Conservation (phyloP, 2,329 filamentous ascomycete species). For the Stagonosporopsis vannaccii region DNA sequence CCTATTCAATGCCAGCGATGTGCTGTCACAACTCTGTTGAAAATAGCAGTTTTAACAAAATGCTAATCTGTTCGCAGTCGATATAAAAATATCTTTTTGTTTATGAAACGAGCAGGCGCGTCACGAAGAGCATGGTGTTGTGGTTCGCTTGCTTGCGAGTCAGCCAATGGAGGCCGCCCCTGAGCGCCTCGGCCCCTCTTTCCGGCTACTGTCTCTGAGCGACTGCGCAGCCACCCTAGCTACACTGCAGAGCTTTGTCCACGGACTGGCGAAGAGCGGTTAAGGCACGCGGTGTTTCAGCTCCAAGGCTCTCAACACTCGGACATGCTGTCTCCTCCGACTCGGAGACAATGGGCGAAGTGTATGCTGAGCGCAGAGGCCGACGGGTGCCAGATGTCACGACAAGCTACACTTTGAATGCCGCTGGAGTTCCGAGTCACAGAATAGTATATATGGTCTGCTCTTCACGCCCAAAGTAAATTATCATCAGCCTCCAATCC, state of each 20-base stretch:
- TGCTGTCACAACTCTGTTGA: not conserved
- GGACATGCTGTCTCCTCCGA: conserved; percentile 37
- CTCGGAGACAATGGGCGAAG: conserved; percentile 37
- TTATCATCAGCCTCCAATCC: conserved; percentile 30
- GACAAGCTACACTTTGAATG: conserved; percentile 31
- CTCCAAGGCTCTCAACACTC: conserved; percentile 35
- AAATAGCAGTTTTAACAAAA: conserved; percentile 15
- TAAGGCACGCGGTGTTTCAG: conserved; percentile 37
- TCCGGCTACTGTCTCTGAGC: conserved; percentile 22
- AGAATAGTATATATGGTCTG: conserved; percentile 42
- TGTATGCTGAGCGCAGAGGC: conserved; percentile 24
- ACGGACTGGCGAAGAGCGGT: conserved; percentile 32
- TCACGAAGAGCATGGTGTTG: conserved; percentile 28
- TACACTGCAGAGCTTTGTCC: conserved; percentile 39
- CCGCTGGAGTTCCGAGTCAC: conserved; percentile 43
- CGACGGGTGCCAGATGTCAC: conserved; percentile 30
- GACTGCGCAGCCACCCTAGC: conserved; percentile 30
- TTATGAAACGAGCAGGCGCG: conserved; percentile 25
- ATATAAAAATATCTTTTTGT: conserved; percentile 23
- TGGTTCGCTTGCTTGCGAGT: conserved; percentile 18
- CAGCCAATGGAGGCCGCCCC: conserved; percentile 27
- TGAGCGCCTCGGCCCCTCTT: conserved; percentile 40
- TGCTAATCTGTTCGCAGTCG: conserved; percentile 11
- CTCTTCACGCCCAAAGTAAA: conserved; percentile 24
- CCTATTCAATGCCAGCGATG: not conserved